Evolutionary conservation across 257 asterid genomes (phyloP), one percentile per base, ranked within the genome.

Genomic region (Solanum lycopersicoides): DNA sequence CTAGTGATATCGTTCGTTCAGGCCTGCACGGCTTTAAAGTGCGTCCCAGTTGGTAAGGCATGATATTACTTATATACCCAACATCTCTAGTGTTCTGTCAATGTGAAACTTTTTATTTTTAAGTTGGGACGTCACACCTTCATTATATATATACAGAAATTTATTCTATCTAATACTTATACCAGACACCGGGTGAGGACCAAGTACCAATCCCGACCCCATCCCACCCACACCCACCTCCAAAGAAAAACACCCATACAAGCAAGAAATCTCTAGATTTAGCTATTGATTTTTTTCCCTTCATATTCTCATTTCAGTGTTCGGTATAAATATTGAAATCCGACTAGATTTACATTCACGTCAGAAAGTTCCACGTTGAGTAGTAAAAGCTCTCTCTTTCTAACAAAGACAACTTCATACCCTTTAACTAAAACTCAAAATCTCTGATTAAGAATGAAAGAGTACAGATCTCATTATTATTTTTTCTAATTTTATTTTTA

Each of bases 41-140:
- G 1, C 1, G 0, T 56, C n/a, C 65, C 9, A 7, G 1, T 56
- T 56, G 65, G 2, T 56, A 56, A 18, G 65, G 0, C 3, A 56
- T 18, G 65, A 1, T 28, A 28, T 56, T 18, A 56, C n/a, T 56
- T 56, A 18, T 3, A 50, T 56, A 18, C 2, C 11, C 65, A 53
- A 18, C 10, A 18, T 18, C 1, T 56, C 0, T 56, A 2, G 0
- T 50, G 65, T 0, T 56, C 0, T 18, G 0, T 0, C 0, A 4
- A 56, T 56, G 0, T 56, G 12, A 0, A 0, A 56, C 4, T 18
- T 56, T 56, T 56, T 56, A 18, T 18, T 4, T 4, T 56, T 18
- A 56, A 56, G 10, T 56, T 18, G 4, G 1, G 2, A 0, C 2
- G 4, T 56, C 65, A 56, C n/a, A 18, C 41, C 23, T 30, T 9